phyloP scores from a whole-genome alignment of 2,329 filamentous ascomycete genomes.

The Macroventuria anomochaeta region DNA sequence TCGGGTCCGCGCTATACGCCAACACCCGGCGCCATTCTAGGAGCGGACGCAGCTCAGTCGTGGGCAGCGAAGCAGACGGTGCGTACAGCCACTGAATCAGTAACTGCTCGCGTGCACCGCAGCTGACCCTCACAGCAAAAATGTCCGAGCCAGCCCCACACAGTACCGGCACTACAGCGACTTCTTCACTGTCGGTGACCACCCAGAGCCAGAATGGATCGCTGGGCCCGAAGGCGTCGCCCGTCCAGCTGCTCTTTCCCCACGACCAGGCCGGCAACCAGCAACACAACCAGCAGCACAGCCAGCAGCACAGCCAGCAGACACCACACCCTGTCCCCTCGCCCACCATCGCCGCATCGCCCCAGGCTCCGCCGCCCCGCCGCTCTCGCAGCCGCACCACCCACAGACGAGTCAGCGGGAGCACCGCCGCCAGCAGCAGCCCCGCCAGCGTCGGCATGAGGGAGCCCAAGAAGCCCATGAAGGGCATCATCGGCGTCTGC shows the following conservation, averaged over 20 bases:
- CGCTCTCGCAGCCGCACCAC: slow-evolving; percentile 52
- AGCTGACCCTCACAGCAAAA: slow-evolving; percentile 29
- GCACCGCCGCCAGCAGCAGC: slow-evolving; percentile 82
- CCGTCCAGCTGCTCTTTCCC: slow-evolving; percentile 45
- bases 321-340: slow-evolving; percentile 13
- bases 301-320: neutral
- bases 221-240: slow-evolving; percentile 48
- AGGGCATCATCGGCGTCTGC: slow-evolving; percentile 85
- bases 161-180: slow-evolving; percentile 51
- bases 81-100: slow-evolving; percentile 2
- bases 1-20: slow-evolving; percentile 64
- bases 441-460: slow-evolving; percentile 69
- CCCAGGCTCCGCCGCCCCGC: slow-evolving; percentile 20
- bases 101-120: neutral
- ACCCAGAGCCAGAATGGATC: slow-evolving; percentile 54
- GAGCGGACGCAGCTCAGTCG: slow-evolving; percentile 55
- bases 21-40: slow-evolving; percentile 61
- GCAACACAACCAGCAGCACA: too few relatives aligned
- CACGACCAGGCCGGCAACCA: slow-evolving; percentile 36
- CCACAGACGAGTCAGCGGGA: slow-evolving; percentile 81
- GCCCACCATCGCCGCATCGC: slow-evolving; percentile 26
- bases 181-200: slow-evolving; percentile 53
- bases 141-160: slow-evolving; percentile 36
- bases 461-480: slow-evolving; percentile 55
- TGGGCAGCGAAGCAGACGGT: slow-evolving; percentile 56